Conservation (phyloP, 2,329 filamentous ascomycete genomes). For the Aspergillus glaucus region DNA sequence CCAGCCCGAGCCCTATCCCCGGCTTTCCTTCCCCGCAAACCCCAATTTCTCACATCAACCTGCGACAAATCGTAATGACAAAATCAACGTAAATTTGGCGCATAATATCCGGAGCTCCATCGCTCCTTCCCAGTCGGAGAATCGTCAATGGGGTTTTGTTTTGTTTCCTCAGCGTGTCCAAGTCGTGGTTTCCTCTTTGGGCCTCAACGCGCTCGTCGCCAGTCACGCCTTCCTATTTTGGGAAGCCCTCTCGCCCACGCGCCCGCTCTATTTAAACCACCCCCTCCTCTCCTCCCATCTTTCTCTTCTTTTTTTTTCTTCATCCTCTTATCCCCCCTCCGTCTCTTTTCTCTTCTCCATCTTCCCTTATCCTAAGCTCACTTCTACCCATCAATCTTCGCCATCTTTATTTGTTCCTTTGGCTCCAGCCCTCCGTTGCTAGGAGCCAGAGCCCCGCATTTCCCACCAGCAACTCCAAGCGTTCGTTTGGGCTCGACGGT, state of each 20-base stretch:
- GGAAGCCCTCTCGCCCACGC: not conserved
- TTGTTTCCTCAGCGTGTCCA: not conserved
- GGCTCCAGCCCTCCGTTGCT: too few species aligned
- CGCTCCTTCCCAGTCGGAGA: too few species aligned
- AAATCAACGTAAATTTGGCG: too few species aligned
- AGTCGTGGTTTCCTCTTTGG: not conserved
- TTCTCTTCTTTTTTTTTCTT: not conserved
- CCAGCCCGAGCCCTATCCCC: too few species aligned
- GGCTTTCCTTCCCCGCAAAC: too few species aligned
- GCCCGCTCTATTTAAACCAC: not conserved
- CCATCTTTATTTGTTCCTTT: not conserved
- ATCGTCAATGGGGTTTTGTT: too few species aligned
- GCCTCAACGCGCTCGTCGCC: not conserved
- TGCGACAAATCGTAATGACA: too few species aligned
- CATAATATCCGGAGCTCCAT: too few species aligned
- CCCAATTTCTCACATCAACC: too few species aligned
- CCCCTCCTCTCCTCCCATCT: not conserved
- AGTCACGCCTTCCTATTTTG: not conserved
- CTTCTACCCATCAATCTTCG: not conserved
- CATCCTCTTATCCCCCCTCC: not conserved
- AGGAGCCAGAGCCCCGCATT: too few species aligned
- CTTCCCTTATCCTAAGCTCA: not conserved
- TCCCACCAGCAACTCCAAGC: too few species aligned
- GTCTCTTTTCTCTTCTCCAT: not conserved
- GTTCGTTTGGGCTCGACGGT: too few species aligned